These are phyloP conservation scores for Collybia mongolica DNA, from an alignment of 768 basidiomycete species.

Conservation along the genomic window DNA sequence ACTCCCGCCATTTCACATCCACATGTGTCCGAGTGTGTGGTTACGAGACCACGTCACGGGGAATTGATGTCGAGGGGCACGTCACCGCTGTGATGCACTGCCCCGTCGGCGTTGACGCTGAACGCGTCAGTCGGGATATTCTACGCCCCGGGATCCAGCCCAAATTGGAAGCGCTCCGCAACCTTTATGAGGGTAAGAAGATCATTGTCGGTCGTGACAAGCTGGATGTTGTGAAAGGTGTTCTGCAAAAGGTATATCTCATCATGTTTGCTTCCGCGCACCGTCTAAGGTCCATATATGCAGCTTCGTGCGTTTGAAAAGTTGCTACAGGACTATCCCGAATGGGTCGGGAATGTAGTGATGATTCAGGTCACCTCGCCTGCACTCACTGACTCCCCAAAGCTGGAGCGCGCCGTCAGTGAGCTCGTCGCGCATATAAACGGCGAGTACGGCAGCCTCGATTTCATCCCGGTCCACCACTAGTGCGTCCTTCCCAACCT, in stretches of 20 bases:
- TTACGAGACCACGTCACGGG: conserved; percentile 72
- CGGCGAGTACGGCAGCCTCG: conserved; percentile 89
- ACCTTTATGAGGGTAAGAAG: conserved; percentile 94
- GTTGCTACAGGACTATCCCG: conserved; percentile 87
- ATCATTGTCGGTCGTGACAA: conserved; percentile 98
- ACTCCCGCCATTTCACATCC: conserved; percentile 91
- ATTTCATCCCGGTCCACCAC: conserved; percentile 97
- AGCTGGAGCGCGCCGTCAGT: conserved; percentile 90
- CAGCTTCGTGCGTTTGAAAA: conserved; percentile 95
- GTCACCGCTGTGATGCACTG: conserved; percentile 83
- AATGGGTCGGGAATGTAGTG: conserved; percentile 91
- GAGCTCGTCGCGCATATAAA: conserved; percentile 95
- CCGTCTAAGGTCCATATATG: neutral
- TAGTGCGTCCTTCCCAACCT: conserved; percentile 61
- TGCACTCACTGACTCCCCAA: conserved; percentile 87
- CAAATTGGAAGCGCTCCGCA: conserved; percentile 82
- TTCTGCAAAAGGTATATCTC: conserved; percentile 80
- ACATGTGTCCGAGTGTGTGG: conserved; percentile 97
- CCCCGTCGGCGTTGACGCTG: conserved; percentile 94
- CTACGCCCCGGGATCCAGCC: conserved; percentile 80
- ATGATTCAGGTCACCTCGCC: conserved; percentile 94
- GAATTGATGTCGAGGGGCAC: conserved; percentile 87
- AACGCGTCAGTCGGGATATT: conserved; percentile 80
- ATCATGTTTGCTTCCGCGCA: neutral
- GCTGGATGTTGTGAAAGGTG: conserved; percentile 97